phyloP scores from a whole-genome alignment of 768 basidiomycete species.

The Sutorius australiensis region DNA sequence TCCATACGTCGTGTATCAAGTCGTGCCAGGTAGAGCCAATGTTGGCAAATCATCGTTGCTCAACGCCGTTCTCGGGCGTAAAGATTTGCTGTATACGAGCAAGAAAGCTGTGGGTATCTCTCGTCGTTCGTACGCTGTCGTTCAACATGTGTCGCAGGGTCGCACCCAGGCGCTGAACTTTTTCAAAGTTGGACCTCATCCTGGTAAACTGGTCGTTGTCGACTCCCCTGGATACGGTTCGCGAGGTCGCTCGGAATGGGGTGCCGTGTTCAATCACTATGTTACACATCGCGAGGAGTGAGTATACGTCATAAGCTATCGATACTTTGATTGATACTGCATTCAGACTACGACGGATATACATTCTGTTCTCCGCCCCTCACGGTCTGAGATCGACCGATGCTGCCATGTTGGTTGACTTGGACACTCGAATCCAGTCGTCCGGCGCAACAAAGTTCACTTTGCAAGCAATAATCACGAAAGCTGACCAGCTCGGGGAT shows the following conservation, averaged over 20 bases:
- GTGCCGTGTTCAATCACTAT: slow-evolving; percentile 63
- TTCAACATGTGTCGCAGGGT: slow-evolving; percentile 42
- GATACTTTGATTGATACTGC: not conserved
- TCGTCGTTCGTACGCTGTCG: not conserved
- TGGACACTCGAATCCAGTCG: slow-evolving; percentile 34
- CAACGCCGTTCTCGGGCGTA: slow-evolving; percentile 62
- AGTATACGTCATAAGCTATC: slow-evolving; percentile 20
- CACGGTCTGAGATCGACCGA: slow-evolving; percentile 60
- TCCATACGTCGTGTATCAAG: not conserved
- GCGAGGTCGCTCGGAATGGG: slow-evolving; percentile 74
- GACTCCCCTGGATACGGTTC: slow-evolving; percentile 81
- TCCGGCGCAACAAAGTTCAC: slow-evolving; percentile 46
- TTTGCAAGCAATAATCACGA: slow-evolving; percentile 70
- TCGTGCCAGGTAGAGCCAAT: slow-evolving; percentile 63
- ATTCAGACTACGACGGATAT: slow-evolving; percentile 62
- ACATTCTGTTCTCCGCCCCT: slow-evolving; percentile 65
- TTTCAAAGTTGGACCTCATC: slow-evolving; percentile 56
- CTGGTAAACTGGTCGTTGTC: slow-evolving; percentile 60
- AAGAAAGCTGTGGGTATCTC: slow-evolving; percentile 58
- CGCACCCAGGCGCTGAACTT: slow-evolving; percentile 72
- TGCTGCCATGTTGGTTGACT: slow-evolving; percentile 54
- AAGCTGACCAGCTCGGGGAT: slow-evolving; percentile 50
- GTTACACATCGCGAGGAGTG: slow-evolving; percentile 58
- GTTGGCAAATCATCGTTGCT: slow-evolving; percentile 73
- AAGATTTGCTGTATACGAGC: slow-evolving; percentile 55